Percentiles rank a stretch among this genome's conserved stretches.
Evolutionary conservation across 163 green algal genomes (phyloP).

Genomic region (Scenedesmus sp.): DNA sequence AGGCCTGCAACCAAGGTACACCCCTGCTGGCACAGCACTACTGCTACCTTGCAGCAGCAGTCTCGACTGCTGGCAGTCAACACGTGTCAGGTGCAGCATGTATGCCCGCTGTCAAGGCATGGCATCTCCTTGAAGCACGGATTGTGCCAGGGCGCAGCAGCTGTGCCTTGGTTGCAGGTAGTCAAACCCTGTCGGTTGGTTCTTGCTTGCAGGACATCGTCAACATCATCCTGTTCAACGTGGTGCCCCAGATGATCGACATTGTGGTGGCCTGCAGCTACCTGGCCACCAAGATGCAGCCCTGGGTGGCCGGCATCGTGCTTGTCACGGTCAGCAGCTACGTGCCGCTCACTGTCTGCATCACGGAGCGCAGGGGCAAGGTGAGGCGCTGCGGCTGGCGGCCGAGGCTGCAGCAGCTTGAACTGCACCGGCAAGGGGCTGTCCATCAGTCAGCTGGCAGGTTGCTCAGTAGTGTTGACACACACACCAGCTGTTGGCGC

Average conservation of each 20-base stretch:
- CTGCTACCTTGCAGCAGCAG: too few species aligned
- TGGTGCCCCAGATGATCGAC: slow-evolving; percentile 82
- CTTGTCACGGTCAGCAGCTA: slow-evolving; percentile 71
- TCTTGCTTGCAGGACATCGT: slow-evolving; percentile 72
- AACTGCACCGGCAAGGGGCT: too few species aligned
- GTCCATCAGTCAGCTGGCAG: too few species aligned
- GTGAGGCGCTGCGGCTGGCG: neutral
- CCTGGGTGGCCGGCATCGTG: slow-evolving; percentile 83
- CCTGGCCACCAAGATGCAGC: slow-evolving; percentile 66
- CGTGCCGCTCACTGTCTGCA: slow-evolving; percentile 75
- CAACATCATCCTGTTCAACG: slow-evolving; percentile 83
- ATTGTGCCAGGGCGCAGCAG: too few species aligned
- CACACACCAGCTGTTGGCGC: too few species aligned
- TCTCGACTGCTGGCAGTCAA: too few species aligned
- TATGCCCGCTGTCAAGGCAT: too few species aligned
- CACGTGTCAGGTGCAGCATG: too few species aligned
- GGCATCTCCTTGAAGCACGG: too few species aligned
- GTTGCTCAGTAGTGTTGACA: too few species aligned
- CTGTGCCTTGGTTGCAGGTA: neutral
- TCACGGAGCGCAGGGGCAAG: slow-evolving; percentile 70
- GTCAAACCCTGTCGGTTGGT: neutral
- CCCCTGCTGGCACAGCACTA: neutral
- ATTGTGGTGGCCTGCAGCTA: slow-evolving; percentile 83
- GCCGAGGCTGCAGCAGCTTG: neutral
- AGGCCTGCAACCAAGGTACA: too few species aligned